Conservation (phyloP, 257 asterid species). For the Nicotiana otophora region DNA sequence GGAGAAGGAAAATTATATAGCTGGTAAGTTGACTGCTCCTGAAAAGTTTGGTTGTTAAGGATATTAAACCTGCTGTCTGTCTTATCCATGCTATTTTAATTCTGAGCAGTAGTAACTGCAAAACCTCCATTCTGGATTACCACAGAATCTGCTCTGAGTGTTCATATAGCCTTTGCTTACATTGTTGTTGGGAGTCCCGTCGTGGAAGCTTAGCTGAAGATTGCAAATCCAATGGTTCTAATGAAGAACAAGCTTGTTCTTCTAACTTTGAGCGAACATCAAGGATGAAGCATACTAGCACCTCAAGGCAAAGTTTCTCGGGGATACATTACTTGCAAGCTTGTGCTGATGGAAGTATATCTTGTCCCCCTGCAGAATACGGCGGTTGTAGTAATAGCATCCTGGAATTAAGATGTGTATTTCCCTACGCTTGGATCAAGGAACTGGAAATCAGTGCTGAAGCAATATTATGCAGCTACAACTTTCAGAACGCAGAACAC, state of each 20-base stretch:
- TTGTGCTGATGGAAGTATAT: constrained; percentile 52
- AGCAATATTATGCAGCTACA: constrained; percentile 45
- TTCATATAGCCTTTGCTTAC: constrained; percentile 74
- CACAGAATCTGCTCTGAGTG: constrained; percentile 83
- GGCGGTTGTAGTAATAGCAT: constrained; percentile 78
- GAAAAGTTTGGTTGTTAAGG: constrained; percentile 17
- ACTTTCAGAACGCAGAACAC: constrained; percentile 37
- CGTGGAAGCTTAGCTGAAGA: constrained; percentile 29
- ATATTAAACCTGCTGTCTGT: constrained; percentile 18
- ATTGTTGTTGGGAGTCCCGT: constrained; percentile 70
- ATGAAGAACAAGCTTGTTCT: constrained; percentile 38
- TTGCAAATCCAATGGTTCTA: constrained; percentile 32
- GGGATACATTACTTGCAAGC: constrained; percentile 33
- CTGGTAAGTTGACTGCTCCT: constrained; percentile 53
- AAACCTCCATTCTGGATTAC: constrained; percentile 68
- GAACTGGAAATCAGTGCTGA: constrained; percentile 74
- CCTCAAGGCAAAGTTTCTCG: constrained; percentile 30
- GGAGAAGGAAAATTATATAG: constrained; percentile 28
- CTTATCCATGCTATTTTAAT: constrained; percentile 23
- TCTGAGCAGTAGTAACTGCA: constrained; percentile 71
- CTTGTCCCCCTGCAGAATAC: constrained; percentile 60
- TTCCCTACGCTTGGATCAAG: constrained; percentile 64
- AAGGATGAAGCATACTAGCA: constrained; percentile 22
- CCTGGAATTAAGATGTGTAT: constrained; percentile 64
- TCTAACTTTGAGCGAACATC: constrained; percentile 31